Conservation (phyloP, 306 rosid species). For the Senna siamea region DNA sequence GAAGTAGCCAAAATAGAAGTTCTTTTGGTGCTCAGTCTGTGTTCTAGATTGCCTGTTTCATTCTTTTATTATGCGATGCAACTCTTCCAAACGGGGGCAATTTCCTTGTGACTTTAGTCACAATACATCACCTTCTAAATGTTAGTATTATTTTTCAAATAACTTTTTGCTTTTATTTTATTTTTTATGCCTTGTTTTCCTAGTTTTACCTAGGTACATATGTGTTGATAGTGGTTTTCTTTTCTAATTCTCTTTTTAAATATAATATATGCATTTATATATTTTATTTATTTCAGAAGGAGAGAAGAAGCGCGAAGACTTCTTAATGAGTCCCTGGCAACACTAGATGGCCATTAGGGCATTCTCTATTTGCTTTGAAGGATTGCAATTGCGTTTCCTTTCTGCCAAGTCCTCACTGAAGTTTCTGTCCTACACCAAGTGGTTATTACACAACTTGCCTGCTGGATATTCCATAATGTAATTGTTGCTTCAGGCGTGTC, state of each 20-base stretch:
- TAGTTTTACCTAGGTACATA: neutral
- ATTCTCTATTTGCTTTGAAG: neutral
- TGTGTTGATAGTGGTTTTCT: neutral
- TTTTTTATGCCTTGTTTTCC: neutral
- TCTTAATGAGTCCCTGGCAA: conserved; percentile 76
- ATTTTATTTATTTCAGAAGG: conserved; percentile 54
- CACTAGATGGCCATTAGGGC: conserved; percentile 61
- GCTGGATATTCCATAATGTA: neutral
- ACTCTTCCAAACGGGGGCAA: conserved; percentile 1
- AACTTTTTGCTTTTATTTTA: neutral
- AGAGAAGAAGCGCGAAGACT: conserved; percentile 82
- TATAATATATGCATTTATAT: neutral
- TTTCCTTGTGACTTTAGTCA: neutral
- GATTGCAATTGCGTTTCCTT: neutral
- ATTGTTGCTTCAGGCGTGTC: neutral
- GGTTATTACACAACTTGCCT: neutral
- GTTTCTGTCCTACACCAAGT: neutral
- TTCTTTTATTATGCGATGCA: conserved; percentile 16
- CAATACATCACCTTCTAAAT: neutral
- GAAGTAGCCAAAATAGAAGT: conserved; percentile 1
- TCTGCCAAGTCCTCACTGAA: neutral
- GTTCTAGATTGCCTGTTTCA: too few species aligned
- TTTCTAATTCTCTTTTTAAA: conserved; percentile 2
- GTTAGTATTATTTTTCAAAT: too few species aligned
- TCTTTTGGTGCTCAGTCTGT: too few species aligned